Conservation (phyloP, 2,329 filamentous ascomycete species). For the Coleophoma crateriformis region DNA sequence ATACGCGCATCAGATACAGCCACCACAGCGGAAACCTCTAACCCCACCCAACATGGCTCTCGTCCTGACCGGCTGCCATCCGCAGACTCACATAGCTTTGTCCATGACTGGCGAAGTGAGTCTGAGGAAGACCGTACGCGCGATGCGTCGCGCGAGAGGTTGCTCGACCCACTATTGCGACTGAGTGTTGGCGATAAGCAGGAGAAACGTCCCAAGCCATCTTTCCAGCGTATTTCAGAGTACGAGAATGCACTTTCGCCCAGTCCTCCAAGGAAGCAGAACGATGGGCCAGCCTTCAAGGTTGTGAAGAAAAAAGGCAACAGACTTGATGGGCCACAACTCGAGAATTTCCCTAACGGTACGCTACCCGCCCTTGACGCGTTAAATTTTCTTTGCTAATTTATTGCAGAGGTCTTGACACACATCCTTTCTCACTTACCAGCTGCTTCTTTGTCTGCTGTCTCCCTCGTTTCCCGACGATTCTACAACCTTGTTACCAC, state of each 20-base stretch:
- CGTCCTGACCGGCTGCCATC: conserved; percentile 35
- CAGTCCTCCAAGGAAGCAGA: conserved; percentile 34
- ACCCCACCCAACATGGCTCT: conserved; percentile 52
- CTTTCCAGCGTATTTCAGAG: conserved; percentile 45
- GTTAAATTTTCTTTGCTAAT: conserved; percentile 10
- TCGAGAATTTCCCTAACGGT: conserved; percentile 75
- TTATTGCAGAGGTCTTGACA: conserved; percentile 73
- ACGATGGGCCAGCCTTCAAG: conserved; percentile 45
- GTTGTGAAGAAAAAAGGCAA: conserved; percentile 40
- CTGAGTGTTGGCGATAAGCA: conserved; percentile 37
- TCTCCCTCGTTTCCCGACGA: conserved; percentile 80
- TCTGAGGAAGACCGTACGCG: conserved; percentile 23
- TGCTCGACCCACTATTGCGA: conserved; percentile 46
- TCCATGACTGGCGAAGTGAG: conserved; percentile 7
- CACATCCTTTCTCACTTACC: conserved; percentile 88
- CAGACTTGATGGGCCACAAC: conserved; percentile 15
- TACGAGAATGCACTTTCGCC: conserved; percentile 55
- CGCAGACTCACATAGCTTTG: conserved; percentile 29
- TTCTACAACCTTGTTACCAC: conserved; percentile 86
- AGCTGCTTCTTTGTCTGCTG: conserved; percentile 73
- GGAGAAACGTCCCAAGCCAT: conserved; percentile 21
- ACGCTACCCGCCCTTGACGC: conserved; percentile 24
- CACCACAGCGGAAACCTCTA: conserved; percentile 27
- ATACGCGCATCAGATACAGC: conserved; percentile 33
- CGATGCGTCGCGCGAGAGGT: conserved; percentile 27